Conservation (phyloP, 805 yeast species). For the Peterozyma xylosa region DNA sequence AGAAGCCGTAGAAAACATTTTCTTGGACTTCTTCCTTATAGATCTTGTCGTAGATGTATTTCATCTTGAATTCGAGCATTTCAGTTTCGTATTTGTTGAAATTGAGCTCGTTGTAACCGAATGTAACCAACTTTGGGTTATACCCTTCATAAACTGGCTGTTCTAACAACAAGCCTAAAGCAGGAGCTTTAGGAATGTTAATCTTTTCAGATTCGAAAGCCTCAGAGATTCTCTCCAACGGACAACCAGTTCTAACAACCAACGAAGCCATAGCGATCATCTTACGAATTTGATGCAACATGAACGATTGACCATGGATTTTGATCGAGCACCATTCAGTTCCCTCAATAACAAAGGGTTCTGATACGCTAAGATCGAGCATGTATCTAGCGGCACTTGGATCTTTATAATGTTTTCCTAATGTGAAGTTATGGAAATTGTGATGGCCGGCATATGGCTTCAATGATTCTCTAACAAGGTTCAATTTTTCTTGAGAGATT, state of each 20-base stretch:
- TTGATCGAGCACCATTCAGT: constrained; percentile 96
- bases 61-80: constrained; percentile 82
- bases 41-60: constrained; percentile 84
- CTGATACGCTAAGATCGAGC: constrained; percentile 71
- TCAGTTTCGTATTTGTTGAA: constrained; percentile 59
- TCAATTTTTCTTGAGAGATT: constrained; percentile 53
- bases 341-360: constrained; percentile 85
- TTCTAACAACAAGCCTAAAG: constrained; percentile 83
- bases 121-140: constrained; percentile 59
- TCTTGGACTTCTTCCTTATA: constrained; percentile 86
- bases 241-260: constrained; percentile 80
- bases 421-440: constrained; percentile 54
- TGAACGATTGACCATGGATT: constrained; percentile 96
- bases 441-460: constrained; percentile 76
- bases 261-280: constrained; percentile 95
- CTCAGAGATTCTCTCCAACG: constrained; percentile 64
- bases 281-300: constrained; percentile 96
- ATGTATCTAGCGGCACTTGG: constrained; percentile 80
- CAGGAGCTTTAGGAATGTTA: constrained; percentile 96
- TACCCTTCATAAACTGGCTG: constrained; percentile 87
- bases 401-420: constrained; percentile 63
- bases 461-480: constrained; percentile 60
- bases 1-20: constrained; percentile 84
- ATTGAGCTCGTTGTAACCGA: constrained; percentile 71
- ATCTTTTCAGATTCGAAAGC: constrained; percentile 70